phyloP scores from a whole-genome alignment of 805 yeast genomes.

The Sungouiozyma ichnusensis region DNA sequence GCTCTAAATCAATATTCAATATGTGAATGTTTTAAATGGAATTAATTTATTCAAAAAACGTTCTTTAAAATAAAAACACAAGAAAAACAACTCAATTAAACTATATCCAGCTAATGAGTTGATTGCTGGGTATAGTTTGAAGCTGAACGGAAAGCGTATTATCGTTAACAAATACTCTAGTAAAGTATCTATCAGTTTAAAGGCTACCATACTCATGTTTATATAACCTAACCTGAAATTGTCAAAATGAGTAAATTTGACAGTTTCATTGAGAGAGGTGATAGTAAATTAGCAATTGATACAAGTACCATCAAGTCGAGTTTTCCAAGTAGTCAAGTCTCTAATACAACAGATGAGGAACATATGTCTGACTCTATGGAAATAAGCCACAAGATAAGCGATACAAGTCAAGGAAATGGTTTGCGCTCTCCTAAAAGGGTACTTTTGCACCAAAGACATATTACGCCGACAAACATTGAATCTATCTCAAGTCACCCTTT shows the following conservation, averaged over 20 bases:
- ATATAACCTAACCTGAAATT: not conserved
- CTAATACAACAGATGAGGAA: not conserved
- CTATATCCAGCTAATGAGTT: too few relatives aligned
- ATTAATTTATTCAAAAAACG: too few relatives aligned
- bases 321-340: not conserved
- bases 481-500: slow-evolving; percentile 9
- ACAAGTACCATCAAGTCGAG: slow-evolving; percentile 25
- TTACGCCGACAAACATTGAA: slow-evolving; percentile 12
- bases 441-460: slow-evolving; percentile 9
- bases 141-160: too few relatives aligned
- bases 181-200: not conserved
- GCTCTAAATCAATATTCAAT: too few relatives aligned
- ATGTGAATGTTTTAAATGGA: too few relatives aligned
- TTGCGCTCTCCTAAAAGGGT: not conserved
- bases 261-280: slow-evolving; percentile 29
- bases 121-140: too few relatives aligned
- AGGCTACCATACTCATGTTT: not conserved
- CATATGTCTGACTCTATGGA: not conserved
- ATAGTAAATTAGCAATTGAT: slow-evolving; percentile 27
- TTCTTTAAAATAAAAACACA: too few relatives aligned
- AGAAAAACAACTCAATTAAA: too few relatives aligned
- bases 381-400: not conserved
- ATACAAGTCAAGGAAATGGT: not conserved
- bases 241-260: slow-evolving; percentile 26
- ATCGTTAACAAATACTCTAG: too few relatives aligned